Percentiles rank a stretch among this genome's conserved stretches.
Evolutionary conservation across 2,329 filamentous ascomycete genomes (phyloP).

Genomic region (Scedosporium aurantiacum): DNA sequence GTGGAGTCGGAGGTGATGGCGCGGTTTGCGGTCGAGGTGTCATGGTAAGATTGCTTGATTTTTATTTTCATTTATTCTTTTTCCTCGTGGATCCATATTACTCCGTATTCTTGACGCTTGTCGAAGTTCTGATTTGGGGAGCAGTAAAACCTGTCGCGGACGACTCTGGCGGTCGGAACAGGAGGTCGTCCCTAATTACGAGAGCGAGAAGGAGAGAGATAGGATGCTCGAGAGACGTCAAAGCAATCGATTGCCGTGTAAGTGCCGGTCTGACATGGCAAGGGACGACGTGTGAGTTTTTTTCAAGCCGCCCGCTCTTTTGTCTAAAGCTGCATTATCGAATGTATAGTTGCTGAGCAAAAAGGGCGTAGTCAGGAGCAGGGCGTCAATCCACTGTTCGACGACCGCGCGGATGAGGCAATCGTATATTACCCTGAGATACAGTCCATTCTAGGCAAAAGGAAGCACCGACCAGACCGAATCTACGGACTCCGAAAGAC

Average conservation of each 20-base stretch:
- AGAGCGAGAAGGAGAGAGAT: not conserved
- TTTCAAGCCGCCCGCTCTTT: not conserved
- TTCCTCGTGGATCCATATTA: no score
- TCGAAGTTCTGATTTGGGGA: not conserved
- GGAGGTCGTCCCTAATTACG: not conserved
- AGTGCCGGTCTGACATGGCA: not conserved
- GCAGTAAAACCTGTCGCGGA: not conserved
- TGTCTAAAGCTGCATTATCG: not conserved
- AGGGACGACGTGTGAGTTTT: not conserved
- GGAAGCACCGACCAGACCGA: not conserved
- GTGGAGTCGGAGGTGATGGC: not conserved
- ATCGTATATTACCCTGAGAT: not conserved
- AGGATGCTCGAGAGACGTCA: not conserved
- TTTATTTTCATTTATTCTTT: no score
- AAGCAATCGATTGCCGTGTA: not conserved
- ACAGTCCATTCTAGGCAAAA: not conserved
- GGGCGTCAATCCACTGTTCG: constrained; percentile 2
- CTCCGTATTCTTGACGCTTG: not conserved
- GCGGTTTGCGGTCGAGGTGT: constrained; percentile 1
- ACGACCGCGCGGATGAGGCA: not conserved
- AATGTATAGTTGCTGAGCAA: not conserved
- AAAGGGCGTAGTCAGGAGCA: not conserved
- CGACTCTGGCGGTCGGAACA: constrained; percentile 1
- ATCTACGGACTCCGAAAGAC: constrained; percentile 1
- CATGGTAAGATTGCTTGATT: not conserved